Percentiles rank a stretch among this genome's conserved stretches.
Evolutionary conservation across 2,329 filamentous ascomycete species (phyloP).

Genomic region (Salinomyces thailandicus): DNA sequence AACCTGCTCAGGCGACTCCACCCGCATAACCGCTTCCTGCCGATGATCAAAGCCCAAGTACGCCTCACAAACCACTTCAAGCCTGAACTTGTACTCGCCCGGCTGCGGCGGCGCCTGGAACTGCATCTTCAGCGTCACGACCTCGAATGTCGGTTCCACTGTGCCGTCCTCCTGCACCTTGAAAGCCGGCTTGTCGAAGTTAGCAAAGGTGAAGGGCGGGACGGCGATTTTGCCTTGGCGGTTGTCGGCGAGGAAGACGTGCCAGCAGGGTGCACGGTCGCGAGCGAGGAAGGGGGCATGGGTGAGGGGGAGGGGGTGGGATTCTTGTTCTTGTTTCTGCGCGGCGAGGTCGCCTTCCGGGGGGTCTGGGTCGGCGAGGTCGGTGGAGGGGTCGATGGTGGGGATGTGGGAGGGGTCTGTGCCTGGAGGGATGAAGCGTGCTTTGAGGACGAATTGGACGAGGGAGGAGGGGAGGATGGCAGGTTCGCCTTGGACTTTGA

Average conservation of each 20-base stretch:
- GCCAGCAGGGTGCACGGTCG: constrained; percentile 83
- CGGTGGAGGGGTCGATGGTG: constrained; percentile 48
- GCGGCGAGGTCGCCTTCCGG: constrained; percentile 87
- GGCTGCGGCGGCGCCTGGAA: constrained; percentile 89
- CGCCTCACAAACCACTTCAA: constrained; percentile 88
- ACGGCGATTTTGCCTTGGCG: constrained; percentile 95
- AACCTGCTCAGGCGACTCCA: no score
- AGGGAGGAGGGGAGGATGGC: constrained; percentile 85
- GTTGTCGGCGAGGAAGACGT: constrained; percentile 86
- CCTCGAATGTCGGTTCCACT: constrained; percentile 72
- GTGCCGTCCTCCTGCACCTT: constrained; percentile 49
- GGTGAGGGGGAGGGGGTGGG: constrained; percentile 70
- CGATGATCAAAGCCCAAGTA: constrained; percentile 92
- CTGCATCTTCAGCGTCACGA: constrained; percentile 94
- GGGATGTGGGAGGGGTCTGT: constrained; percentile 65
- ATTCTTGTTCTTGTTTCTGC: constrained; percentile 54
- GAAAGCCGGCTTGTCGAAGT: constrained; percentile 83
- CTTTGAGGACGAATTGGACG: constrained; percentile 90
- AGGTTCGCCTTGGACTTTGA: constrained; percentile 94
- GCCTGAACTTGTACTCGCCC: constrained; percentile 86
- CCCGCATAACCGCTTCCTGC: constrained; percentile 77
- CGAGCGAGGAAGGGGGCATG: constrained; percentile 84
- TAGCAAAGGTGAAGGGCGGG: constrained; percentile 87
- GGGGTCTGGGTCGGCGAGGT: constrained; percentile 84
- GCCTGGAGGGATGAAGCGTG: constrained; percentile 82